Evolutionary conservation across 139 green algal species (phyloP).

Genomic region (Ettlia oleoabundans): DNA sequence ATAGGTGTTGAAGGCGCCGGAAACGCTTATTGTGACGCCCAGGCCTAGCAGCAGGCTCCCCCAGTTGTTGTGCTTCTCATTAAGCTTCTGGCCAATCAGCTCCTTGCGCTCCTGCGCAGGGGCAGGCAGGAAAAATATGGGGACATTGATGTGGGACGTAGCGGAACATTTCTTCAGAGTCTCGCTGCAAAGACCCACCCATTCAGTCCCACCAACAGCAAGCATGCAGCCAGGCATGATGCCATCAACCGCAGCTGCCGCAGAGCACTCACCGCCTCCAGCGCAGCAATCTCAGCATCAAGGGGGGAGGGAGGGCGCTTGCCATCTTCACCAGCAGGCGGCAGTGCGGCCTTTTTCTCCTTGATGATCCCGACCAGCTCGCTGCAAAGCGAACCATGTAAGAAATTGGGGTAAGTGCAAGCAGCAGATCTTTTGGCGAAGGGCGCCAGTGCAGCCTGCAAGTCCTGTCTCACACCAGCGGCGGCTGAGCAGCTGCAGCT

Average conservation of each 20-base stretch:
- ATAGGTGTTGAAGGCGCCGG: constrained; percentile 94
- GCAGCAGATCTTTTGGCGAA: no score
- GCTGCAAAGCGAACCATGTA: background rate
- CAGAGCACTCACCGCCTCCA: constrained; percentile 74
- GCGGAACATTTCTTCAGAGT: no score
- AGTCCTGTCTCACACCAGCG: no score
- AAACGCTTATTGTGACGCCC: constrained; percentile 86
- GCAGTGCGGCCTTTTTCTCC: constrained; percentile 76
- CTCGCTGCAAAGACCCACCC: no score
- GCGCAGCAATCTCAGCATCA: constrained; percentile 45
- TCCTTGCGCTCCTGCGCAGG: constrained; percentile 87
- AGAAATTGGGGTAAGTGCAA: no score
- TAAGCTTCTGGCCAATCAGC: constrained; percentile 60
- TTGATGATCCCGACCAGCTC: constrained; percentile 77
- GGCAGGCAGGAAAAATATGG: no score
- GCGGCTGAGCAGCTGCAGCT: no score
- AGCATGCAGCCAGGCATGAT: background rate
- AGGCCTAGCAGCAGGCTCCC: constrained; percentile 88
- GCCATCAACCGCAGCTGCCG: background rate
- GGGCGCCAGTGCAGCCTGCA: no score
- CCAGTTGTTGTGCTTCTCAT: constrained; percentile 86
- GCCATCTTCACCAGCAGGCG: constrained; percentile 56
- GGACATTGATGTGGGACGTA: no score
- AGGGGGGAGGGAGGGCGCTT: constrained; percentile 57
- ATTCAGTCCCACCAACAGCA: no score